These are phyloP conservation scores for Apostasia shenzhenica DNA, from an alignment of 106 monocot species.

Conservation along the genomic window DNA sequence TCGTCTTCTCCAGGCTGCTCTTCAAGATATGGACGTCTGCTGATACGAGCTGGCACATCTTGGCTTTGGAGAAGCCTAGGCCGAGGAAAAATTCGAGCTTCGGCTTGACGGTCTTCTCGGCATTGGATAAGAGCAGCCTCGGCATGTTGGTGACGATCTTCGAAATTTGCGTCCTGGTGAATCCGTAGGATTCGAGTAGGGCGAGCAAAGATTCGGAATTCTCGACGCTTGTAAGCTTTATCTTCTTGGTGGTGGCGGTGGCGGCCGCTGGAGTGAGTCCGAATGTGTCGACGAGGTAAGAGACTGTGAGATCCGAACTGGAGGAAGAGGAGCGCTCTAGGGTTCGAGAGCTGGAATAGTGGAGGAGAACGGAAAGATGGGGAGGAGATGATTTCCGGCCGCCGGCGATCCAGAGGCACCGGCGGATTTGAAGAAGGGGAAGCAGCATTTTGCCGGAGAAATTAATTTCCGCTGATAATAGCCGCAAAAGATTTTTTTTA, in stretches of 20 bases:
- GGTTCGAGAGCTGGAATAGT: too few relatives aligned
- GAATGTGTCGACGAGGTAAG: slow-evolving; percentile 17
- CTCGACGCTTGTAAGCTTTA: slow-evolving; percentile 2
- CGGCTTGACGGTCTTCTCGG: slow-evolving; percentile 14
- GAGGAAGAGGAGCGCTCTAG: background rate
- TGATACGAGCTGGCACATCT: slow-evolving; percentile 16
- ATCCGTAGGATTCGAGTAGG: slow-evolving; percentile 16
- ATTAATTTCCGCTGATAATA: too few relatives aligned
- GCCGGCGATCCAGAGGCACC: too few relatives aligned
- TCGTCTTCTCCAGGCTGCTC: slow-evolving; percentile 2
- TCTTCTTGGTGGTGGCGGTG: background rate
- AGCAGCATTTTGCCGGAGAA: too few relatives aligned
- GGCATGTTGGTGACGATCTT: slow-evolving; percentile 15
- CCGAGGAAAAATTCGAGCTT: slow-evolving; percentile 39
- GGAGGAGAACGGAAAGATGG: too few relatives aligned
- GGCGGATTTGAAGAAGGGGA: too few relatives aligned
- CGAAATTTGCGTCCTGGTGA: slow-evolving; percentile 23
- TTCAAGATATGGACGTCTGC: slow-evolving; percentile 6
- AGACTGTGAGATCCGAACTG: background rate
- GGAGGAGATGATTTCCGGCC: too few relatives aligned
- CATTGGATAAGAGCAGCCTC: background rate
- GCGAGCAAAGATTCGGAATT: slow-evolving; percentile 12
- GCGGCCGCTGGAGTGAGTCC: slow-evolving; percentile 11
- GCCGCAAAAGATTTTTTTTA: too few relatives aligned
- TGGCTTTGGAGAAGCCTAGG: slow-evolving; percentile 15